Evolutionary conservation across 2,329 filamentous ascomycete species (phyloP), one percentile per base, ranked within the genome.

Genomic region (Mycosphaerella sp.): DNA sequence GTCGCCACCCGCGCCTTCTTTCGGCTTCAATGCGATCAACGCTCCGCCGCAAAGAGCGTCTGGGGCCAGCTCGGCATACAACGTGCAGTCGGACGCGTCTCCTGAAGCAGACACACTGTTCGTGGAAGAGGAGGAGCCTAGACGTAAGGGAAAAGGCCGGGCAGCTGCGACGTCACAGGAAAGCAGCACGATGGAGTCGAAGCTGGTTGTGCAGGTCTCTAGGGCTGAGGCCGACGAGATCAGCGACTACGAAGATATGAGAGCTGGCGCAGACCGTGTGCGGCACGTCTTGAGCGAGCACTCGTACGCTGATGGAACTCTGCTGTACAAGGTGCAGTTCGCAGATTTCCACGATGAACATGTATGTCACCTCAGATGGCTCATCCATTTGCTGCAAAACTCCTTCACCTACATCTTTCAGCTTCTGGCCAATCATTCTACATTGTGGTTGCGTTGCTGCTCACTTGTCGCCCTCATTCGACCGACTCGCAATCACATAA

Each of bases 311-410:
- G 67, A 69, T 14, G 63, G 64, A 2, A 57, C 54, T 11, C 48
- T 74, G 34, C 55, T 65, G 8, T 78, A 75, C 52, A 63, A 71
- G 51, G 73, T 77, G 12, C 66, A 68, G 54, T 70, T 77, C 34
- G 67, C 67, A n/a, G 69, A 74, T 54, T 69, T 65, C 12, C 64
- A 63, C 42, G 65, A 64, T 9, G 70, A 71, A 58, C 59, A 70
- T 67, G 76, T 78, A 64, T 66, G 48, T 45, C 31, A 21, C 10
- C 31, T 17, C 9, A 10, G 32, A 26, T 6, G 6, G 12, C 5
- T 5, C 17, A 9, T 32, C 21, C n/a, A 26, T 32, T 10, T 11
- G 9, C 48, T 11, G 12, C 14, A 11, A 42, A 17, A 2, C 40
- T n/a, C 8, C 12, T 38, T 43, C 40, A 17, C 40, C 4, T 43